Evolutionary conservation across 2,329 filamentous ascomycete species (phyloP), one percentile per base, ranked within the genome.

Genomic region (Acephala macrosclerotiorum): DNA sequence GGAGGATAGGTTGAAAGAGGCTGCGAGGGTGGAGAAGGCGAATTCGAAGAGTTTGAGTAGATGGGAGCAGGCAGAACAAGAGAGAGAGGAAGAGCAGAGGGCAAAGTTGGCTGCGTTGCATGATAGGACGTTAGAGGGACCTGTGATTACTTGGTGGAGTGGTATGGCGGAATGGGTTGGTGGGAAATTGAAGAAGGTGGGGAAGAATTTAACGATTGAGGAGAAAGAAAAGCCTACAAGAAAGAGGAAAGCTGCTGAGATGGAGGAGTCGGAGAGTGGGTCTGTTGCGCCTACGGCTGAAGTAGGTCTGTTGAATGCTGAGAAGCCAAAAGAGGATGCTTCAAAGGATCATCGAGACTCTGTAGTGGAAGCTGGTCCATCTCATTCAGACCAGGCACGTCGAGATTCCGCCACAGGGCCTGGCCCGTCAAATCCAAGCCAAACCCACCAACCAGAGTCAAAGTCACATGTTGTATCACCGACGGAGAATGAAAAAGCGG

Each of bases 41-140:
- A 97, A 99, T 78, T 87, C 91, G 72, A 96, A 93, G 83, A 98
- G 91, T 78, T 81, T 97, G 75, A 97, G 95, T 75, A 86, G 93
- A 63, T 98, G 95, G 94, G 94, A 98, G 78, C 91, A 93, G 77
- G 92, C 93, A 7, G 96, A 99, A 80, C 94, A 93, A 79, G 89
- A 91, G 76, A 89, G 95, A 65, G 91, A 94, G 71, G 93, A 95
- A 73, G 92, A 97, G 75, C 87, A 95, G 67, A 87, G 89, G 69
- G 91, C 89, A 47, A 95, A 91, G 79, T 83, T 98, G 57, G 94
- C 95, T 45, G 96, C 95, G 16, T 82, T 98, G 72, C 92, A 97
- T 74, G 93, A 94, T 76, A 88, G 94, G 58, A 93, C 91, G 59
- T 85, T 98, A 9, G 90, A 95, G 61, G 96, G 96, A 0, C 93